Evolutionary conservation across 2,329 filamentous ascomycete genomes (phyloP).

Genomic region (Microdochium trichocladiopsis): DNA sequence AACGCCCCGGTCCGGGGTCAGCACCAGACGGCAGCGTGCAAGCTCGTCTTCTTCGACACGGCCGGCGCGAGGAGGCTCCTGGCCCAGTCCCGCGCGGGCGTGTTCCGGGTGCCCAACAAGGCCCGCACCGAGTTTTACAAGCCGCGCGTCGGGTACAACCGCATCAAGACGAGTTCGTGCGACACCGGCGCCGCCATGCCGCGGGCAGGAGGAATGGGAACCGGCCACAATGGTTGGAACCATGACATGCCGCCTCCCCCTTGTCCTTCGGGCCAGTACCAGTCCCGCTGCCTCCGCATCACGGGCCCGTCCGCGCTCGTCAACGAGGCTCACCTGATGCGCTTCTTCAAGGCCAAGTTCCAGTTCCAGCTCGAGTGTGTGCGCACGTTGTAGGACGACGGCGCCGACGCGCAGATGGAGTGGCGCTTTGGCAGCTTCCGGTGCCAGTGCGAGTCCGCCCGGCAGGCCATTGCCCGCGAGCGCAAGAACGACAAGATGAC

Average conservation of each 20-base stretch:
- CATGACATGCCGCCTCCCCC: too few species aligned
- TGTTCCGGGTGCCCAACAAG: conserved; percentile 15
- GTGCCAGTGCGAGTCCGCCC: conserved; percentile 44
- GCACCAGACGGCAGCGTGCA: conserved; percentile 20
- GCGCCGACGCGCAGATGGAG: conserved; percentile 28
- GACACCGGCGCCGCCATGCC: conserved; percentile 6
- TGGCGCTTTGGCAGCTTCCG: conserved; percentile 48
- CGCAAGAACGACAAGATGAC: conserved; percentile 1
- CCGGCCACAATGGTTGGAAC: too few species aligned
- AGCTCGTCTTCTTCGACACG: conserved; percentile 41
- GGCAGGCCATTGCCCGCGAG: conserved; percentile 10
- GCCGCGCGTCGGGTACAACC: conserved; percentile 38
- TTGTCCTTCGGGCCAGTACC: not conserved
- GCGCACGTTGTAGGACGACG: conserved; percentile 14
- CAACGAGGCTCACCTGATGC: conserved; percentile 28
- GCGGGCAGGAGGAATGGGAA: too few species aligned
- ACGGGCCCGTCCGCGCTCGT: conserved; percentile 35
- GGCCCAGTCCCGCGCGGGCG: conserved; percentile 34
- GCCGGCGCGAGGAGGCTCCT: conserved; percentile 45
- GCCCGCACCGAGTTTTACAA: conserved; percentile 24
- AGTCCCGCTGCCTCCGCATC: conserved; percentile 44
- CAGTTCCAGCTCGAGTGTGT: conserved; percentile 40
- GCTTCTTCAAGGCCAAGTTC: conserved; percentile 34
- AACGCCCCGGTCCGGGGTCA: conserved; percentile 32
- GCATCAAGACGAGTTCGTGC: conserved; percentile 32